Conservation (phyloP, 106 monocot species). For the Apostasia ramifera region DNA sequence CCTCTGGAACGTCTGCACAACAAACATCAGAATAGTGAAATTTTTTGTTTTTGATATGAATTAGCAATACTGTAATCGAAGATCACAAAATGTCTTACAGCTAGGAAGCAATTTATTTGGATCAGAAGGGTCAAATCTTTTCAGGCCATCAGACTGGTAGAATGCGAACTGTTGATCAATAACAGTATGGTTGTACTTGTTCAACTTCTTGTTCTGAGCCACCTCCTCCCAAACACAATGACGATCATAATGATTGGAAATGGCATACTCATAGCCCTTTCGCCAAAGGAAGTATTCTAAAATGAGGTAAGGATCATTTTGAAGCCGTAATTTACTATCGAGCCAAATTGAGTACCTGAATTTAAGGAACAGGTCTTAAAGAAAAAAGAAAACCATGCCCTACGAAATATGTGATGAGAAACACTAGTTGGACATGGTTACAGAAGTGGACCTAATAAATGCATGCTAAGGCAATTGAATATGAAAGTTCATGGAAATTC, state of each 20-base stretch:
- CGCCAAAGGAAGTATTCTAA: slow-evolving; percentile 93
- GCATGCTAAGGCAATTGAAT: too few relatives aligned
- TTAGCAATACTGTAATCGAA: not conserved
- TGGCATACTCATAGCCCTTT: slow-evolving; percentile 72
- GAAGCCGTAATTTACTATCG: slow-evolving; percentile 84
- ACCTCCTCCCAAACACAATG: slow-evolving; percentile 96
- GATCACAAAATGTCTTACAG: slow-evolving; percentile 40
- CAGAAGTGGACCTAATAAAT: too few relatives aligned
- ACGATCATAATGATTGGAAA: slow-evolving; percentile 91
- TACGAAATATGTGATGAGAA: too few relatives aligned
- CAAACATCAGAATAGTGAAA: not conserved
- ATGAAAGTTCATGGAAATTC: too few relatives aligned
- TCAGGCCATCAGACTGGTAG: slow-evolving; percentile 83
- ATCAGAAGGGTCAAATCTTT: slow-evolving; percentile 69
- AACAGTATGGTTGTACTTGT: slow-evolving; percentile 75
- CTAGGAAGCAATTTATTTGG: slow-evolving; percentile 81
- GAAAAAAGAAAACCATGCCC: not conserved
- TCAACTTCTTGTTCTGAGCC: slow-evolving; percentile 77
- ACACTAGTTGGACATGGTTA: too few relatives aligned
- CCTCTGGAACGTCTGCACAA: slow-evolving; percentile 94
- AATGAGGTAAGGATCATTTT: slow-evolving; percentile 73
- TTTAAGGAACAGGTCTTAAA: not conserved
- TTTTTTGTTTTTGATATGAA: not conserved
- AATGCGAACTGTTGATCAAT: slow-evolving; percentile 79
- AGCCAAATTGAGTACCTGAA: slow-evolving; percentile 93